Evolutionary conservation across 495 filamentous ascomycete species (phyloP).

Genomic region (Penicillium antarcticum): DNA sequence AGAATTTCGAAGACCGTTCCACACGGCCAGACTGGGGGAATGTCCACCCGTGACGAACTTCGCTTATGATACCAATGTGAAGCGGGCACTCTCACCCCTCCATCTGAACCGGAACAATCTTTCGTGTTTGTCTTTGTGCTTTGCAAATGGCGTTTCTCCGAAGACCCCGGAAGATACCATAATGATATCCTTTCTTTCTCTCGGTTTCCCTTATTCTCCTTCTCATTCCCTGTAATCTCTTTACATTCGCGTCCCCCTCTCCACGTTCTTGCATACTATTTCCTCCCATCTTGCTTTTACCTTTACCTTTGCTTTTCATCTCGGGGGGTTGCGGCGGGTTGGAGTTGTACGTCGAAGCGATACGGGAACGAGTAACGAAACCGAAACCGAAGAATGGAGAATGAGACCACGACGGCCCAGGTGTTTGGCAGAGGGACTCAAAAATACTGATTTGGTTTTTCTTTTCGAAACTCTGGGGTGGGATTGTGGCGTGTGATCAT

Average conservation of each 20-base stretch:
- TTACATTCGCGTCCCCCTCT: constrained; percentile 3
- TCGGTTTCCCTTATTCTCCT: constrained; percentile 6
- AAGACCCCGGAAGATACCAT: constrained; percentile 33
- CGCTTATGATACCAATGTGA: constrained; percentile 46
- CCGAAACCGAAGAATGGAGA: constrained; percentile 5
- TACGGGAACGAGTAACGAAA: constrained; percentile 15
- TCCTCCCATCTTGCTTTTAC: neutral
- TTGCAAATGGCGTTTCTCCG: constrained; percentile 42
- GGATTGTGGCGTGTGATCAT: constrained; percentile 15
- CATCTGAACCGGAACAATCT: constrained; percentile 5
- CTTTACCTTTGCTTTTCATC: constrained; percentile 6
- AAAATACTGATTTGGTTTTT: neutral
- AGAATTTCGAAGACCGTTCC: constrained; percentile 11
- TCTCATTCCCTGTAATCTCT: constrained; percentile 7
- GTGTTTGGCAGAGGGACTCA: neutral
- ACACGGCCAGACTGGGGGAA: constrained; percentile 11
- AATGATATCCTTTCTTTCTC: constrained; percentile 8
- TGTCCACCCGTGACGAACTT: constrained; percentile 31
- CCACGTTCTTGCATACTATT: constrained; percentile 11
- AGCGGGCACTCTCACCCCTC: constrained; percentile 16
- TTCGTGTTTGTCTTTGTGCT: constrained; percentile 31
- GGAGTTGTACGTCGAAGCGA: constrained; percentile 10
- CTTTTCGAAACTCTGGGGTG: constrained; percentile 1
- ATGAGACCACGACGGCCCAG: constrained; percentile 13
- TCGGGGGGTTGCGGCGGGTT: neutral